Evolutionary conservation across 2,329 filamentous ascomycete genomes (phyloP).

Genomic region (Talaromyces sp.): DNA sequence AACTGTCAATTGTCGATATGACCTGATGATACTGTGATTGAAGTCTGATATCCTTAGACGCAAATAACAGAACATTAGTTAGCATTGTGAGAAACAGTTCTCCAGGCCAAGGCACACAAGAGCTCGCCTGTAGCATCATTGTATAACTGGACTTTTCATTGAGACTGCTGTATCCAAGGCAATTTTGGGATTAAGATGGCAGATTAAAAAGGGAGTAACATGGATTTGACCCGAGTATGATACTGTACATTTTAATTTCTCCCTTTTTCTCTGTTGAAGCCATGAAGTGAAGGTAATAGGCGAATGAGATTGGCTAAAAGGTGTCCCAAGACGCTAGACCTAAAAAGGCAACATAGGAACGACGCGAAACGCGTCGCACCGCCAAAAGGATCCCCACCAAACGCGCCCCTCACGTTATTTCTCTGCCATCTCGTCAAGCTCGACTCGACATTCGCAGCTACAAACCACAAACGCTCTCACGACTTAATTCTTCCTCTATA

Average conservation of each 20-base stretch:
- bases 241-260: neutral
- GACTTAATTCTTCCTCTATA: neutral
- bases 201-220: neutral
- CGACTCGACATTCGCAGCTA: neutral
- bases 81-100: neutral
- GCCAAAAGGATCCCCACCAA: neutral
- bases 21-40: neutral
- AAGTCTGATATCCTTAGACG: neutral
- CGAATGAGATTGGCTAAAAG: neutral
- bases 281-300: neutral
- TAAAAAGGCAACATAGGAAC: neutral
- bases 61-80: neutral
- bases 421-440: neutral
- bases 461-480: neutral
- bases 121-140: neutral
- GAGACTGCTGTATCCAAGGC: neutral
- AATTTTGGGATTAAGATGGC: too few species aligned
- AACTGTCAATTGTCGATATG: neutral
- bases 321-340: neutral
- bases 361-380: neutral
- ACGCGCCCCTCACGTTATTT: slow-evolving; percentile 8
- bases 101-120: neutral
- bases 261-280: neutral
- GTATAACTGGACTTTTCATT: neutral
- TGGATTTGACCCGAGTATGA: neutral